Conservation (phyloP, 192 early-diverging fungal species). For the Physocladia obscura region DNA sequence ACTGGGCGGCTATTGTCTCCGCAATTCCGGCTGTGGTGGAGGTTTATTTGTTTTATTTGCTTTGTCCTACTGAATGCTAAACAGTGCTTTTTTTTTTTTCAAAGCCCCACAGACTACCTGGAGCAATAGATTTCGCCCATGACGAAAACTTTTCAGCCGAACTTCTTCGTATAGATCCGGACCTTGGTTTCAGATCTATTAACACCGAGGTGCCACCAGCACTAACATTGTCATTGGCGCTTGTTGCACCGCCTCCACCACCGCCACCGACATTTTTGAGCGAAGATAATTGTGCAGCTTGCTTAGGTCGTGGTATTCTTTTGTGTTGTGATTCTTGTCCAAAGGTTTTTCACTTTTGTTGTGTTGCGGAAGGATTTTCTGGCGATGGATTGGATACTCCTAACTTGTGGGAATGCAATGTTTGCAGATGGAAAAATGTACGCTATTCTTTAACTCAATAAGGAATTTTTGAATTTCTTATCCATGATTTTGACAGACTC, state of each 20-base stretch:
- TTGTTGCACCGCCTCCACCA: background rate
- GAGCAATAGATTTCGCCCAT: too few relatives aligned
- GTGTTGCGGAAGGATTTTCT: slow-evolving; percentile 49
- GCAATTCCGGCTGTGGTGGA: too few relatives aligned
- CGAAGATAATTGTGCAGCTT: slow-evolving; percentile 55
- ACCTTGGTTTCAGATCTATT: too few relatives aligned
- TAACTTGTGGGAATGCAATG: slow-evolving; percentile 48
- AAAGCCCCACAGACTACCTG: too few relatives aligned
- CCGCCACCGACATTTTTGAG: slow-evolving; percentile 5
- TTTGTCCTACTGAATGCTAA: too few relatives aligned
- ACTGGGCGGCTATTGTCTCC: background rate
- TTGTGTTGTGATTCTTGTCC: slow-evolving; percentile 61
- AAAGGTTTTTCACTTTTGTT: slow-evolving; percentile 51
- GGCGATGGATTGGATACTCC: slow-evolving; percentile 22
- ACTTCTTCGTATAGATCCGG: too few relatives aligned
- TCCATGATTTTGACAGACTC: too few relatives aligned
- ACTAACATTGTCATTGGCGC: too few relatives aligned
- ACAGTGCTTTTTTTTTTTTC: too few relatives aligned
- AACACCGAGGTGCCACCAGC: too few relatives aligned
- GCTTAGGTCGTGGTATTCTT: slow-evolving; percentile 45
- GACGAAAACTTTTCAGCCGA: too few relatives aligned
- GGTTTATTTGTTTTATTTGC: background rate
- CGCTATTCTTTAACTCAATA: background rate
- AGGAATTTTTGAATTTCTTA: too few relatives aligned
- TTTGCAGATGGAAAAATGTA: slow-evolving; percentile 29